A percentile compares a stretch with the other conserved stretches of the same genome.
Evolutionary conservation across 225 moss, liverwort and hornwort species (phyloP).

Genomic region (Anthoceros angustus): DNA sequence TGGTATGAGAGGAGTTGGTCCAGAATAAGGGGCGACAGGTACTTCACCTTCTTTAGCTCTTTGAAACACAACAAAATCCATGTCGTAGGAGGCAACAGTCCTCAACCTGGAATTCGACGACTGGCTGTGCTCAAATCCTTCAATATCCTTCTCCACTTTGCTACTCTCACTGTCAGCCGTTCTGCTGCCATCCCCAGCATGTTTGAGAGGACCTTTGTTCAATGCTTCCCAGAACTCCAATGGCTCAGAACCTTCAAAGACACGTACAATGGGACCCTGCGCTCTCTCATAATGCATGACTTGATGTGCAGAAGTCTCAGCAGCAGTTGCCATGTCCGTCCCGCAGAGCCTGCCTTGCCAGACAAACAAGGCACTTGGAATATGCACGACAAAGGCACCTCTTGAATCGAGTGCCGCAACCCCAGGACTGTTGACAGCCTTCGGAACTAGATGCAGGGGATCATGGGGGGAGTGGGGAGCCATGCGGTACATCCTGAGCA

Average conservation of each 20-base stretch:
- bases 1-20: constrained; percentile 8
- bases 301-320: constrained; percentile 19
- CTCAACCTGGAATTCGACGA: background rate
- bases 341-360: constrained; percentile 35
- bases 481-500: constrained; percentile 30
- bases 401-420: constrained; percentile 24
- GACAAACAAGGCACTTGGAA: constrained; percentile 23
- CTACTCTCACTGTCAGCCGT: background rate
- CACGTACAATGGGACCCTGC: constrained; percentile 10
- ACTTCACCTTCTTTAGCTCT: constrained; percentile 13
- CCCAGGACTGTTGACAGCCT: constrained; percentile 24
- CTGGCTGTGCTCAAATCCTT: background rate
- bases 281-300: constrained; percentile 33
- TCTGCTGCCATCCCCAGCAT: background rate
- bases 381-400: constrained; percentile 31
- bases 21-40: constrained; percentile 7
- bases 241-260: constrained; percentile 24
- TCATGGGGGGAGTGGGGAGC: constrained; percentile 30
- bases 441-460: constrained; percentile 34
- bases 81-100: constrained; percentile 14
- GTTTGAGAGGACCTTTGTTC: constrained; percentile 7
- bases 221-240: constrained; percentile 23
- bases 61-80: constrained; percentile 23
- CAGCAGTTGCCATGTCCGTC: constrained; percentile 12
- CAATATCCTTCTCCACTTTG: background rate